A percentile compares a stretch with the other conserved stretches of the same genome.
phyloP scores from a whole-genome alignment of 352 stramenopile genomes.

The Globisporangium paddicum region DNA sequence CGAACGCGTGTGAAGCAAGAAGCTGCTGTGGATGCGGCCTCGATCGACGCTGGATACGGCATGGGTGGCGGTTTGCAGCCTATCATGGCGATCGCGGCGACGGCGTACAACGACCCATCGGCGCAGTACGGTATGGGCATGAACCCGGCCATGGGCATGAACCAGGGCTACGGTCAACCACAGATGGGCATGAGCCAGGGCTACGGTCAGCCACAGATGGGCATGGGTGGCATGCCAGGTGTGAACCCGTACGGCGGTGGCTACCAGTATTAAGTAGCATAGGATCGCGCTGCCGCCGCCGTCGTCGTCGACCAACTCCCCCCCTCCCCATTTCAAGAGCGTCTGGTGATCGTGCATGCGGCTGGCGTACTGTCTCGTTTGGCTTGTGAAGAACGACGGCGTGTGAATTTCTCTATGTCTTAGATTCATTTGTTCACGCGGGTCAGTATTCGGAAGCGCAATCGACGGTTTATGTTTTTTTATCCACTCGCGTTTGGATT shows the following conservation, averaged over 20 bases:
- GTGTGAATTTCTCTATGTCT: constrained; percentile 14
- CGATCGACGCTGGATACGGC: constrained; percentile 63
- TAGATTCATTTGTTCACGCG: constrained; percentile 15
- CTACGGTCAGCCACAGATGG: constrained; percentile 43
- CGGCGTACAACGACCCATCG: constrained; percentile 75
- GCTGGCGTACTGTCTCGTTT: constrained; percentile 1
- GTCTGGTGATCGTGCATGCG: not conserved
- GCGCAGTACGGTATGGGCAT: constrained; percentile 54
- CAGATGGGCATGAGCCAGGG: constrained; percentile 45
- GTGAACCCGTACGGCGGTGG: constrained; percentile 54
- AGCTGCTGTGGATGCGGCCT: constrained; percentile 43
- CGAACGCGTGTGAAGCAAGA: constrained; percentile 83
- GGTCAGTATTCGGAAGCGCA: constrained; percentile 7
- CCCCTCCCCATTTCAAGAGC: not conserved
- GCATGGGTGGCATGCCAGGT: constrained; percentile 24
- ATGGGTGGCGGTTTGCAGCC: constrained; percentile 78
- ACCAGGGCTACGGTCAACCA: constrained; percentile 12
- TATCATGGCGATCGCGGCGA: constrained; percentile 78
- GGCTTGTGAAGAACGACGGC: constrained; percentile 1
- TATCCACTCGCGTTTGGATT: not conserved
- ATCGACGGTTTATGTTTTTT: constrained; percentile 12
- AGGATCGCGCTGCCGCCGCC: not conserved
- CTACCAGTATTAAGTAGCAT: constrained; percentile 28
- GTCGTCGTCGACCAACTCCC: not conserved
- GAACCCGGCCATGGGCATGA: constrained; percentile 29